These are phyloP conservation scores for Exobasidium rhododendri DNA, from an alignment of 1,284 basidiomycete genomes.

Conservation along the genomic window DNA sequence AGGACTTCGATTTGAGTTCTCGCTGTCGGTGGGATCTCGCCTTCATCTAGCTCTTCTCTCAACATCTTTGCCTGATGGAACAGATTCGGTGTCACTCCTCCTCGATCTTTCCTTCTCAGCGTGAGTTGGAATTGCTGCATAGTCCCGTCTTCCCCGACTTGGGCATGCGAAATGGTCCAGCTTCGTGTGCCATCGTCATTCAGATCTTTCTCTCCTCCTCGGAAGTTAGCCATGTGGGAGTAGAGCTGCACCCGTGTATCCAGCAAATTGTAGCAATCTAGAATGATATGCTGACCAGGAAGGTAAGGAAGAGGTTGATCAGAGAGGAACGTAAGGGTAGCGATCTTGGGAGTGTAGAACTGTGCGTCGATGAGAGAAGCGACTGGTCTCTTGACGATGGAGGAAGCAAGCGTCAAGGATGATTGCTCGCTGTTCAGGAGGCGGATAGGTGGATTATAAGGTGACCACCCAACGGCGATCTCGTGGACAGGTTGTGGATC, in stretches of 20 bases:
- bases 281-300: conserved; percentile 20
- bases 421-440: background rate
- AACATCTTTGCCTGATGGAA: conserved; percentile 9
- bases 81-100: conserved; percentile 19
- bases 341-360: conserved; percentile 13
- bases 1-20: conserved; percentile 10
- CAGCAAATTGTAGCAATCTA: conserved; percentile 13
- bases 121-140: conserved; percentile 5
- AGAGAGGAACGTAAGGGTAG: conserved; percentile 10
- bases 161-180: conserved; percentile 17
- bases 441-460: conserved; percentile 20
- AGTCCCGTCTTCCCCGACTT: background rate
- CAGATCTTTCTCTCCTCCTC: conserved; percentile 21
- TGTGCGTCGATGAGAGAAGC: conserved; percentile 13
- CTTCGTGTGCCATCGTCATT: conserved; percentile 21
- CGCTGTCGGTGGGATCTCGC: background rate
- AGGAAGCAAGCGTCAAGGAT: background rate
- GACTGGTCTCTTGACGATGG: background rate
- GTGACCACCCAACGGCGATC: conserved; percentile 13
- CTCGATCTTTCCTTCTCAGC: conserved; percentile 10
- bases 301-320: background rate
- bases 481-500: background rate
- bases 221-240: conserved; percentile 15
- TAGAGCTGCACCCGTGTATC: conserved; percentile 19
- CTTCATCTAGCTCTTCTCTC: background rate